These are phyloP conservation scores for Mycena amicta DNA, from an alignment of 768 basidiomycete genomes.

Conservation along the genomic window DNA sequence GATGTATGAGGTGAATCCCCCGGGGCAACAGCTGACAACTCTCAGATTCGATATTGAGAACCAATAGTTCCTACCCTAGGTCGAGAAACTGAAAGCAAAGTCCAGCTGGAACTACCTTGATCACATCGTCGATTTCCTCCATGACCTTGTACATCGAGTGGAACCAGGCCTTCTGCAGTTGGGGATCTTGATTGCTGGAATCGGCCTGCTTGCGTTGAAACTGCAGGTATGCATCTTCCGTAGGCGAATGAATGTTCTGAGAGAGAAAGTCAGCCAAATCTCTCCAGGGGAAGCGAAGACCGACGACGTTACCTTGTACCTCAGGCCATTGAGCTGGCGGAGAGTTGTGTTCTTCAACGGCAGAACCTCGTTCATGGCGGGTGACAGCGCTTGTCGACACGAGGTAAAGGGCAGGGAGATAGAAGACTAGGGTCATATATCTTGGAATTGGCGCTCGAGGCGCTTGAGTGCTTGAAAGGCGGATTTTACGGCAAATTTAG, in stretches of 20 bases:
- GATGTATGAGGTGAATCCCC: constrained; percentile 34
- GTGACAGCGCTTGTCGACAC: background rate
- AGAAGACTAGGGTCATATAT: background rate
- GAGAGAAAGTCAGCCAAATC: background rate
- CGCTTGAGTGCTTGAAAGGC: too few species aligned
- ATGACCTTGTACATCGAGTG: constrained; percentile 24
- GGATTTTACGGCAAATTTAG: too few species aligned
- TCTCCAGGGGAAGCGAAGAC: background rate
- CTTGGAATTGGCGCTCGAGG: background rate
- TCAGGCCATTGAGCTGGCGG: constrained; percentile 13
- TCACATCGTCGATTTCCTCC: constrained; percentile 26
- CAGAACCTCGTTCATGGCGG: constrained; percentile 14
- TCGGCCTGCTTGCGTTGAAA: constrained; percentile 22
- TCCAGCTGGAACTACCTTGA: constrained; percentile 17
- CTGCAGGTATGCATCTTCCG: constrained; percentile 15
- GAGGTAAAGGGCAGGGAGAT: background rate
- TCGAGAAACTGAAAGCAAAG: constrained; percentile 29
- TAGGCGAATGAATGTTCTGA: constrained; percentile 2
- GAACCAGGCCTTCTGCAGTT: constrained; percentile 25
- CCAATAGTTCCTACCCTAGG: constrained; percentile 24
- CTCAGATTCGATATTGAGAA: constrained; percentile 1
- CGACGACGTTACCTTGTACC: constrained; percentile 20
- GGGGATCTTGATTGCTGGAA: constrained; percentile 14
- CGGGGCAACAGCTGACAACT: constrained; percentile 30
- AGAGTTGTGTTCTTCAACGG: constrained; percentile 9